Base-by-base conservation (phyloP, 352 stramenopile genomes). In the Blastocystis sp. region DNA sequence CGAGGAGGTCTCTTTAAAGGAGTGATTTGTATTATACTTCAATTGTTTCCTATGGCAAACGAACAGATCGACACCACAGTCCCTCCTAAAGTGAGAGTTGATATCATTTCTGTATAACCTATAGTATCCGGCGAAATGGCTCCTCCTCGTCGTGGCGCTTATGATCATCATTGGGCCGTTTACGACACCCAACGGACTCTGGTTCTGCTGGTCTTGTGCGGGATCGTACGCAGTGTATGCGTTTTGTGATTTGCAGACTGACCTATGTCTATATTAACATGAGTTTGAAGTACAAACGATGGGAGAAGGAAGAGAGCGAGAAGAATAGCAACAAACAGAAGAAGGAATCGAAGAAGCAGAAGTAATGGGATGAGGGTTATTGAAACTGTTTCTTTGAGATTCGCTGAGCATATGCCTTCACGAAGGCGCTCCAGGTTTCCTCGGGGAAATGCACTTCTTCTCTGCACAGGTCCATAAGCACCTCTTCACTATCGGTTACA, bases 181-280 rank as follows among this genome's bases (percentile, higher is more conserved):
- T 55, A 85, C 74, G 24, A 69, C 50, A 33, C 50, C 74, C 3
- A 85, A 85, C 45, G 2, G n/a, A 24, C 60, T 85, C 37, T 85
- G 74, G 74, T 85, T 85, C 29, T 85, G 74, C 61, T 85, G 74
- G 74, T 85, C 3, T 55, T 62, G 55, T 39, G 65, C 74, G 3
- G 74, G 45, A 39, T 85, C 74, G 74, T 85, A 70, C 6, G 50
- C 16, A 16, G 9, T 51, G 26, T 55, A 19, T 19, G 12, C n/a
- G 59, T 3, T 55, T 10, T 19, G 12, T 61, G 13, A 66, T 1
- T 10, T 33, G 16, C 50, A 85, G 74, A 41, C 29, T 85, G 19
- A 85, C 60, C 3, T 85, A 85, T 31, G 66, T 85, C 31, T 85
- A 85, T 29, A 85, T 85, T 33, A 85, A 85, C 45, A 29, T 85